Percentiles rank a stretch among this genome's conserved stretches.
These are phyloP conservation scores for Trichoderma simmonsii DNA, from an alignment of 2,329 filamentous ascomycete species.

Conservation along the genomic window DNA sequence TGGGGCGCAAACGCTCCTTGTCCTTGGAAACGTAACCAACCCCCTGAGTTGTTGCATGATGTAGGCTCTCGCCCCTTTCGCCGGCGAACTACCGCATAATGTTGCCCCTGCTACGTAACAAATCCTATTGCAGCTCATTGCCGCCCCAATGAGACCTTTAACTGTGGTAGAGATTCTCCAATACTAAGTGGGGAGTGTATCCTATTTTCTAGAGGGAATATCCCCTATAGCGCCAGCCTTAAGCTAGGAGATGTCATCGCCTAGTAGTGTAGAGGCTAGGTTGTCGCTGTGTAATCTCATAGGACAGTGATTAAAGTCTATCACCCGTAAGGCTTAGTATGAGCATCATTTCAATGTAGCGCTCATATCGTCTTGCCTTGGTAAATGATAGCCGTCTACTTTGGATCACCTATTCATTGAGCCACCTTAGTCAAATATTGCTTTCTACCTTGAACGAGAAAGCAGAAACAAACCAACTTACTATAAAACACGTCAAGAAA, in stretches of 20 bases:
- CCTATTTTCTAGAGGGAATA: neutral
- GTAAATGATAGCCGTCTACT: neutral
- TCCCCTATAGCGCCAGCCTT: neutral
- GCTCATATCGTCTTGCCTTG: neutral
- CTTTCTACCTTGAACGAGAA: neutral
- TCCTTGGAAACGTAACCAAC: neutral
- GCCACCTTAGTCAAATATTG: neutral
- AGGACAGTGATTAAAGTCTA: neutral
- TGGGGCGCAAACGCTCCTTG: neutral
- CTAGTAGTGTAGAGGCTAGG: neutral
- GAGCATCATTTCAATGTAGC: neutral
- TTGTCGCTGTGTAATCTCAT: neutral
- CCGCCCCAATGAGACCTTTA: neutral
- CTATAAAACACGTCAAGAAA: neutral
- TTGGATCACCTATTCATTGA: neutral
- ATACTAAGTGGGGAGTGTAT: neutral
- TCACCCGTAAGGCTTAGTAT: neutral
- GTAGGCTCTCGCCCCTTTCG: neutral
- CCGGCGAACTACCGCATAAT: neutral
- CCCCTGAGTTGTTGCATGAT: neutral
- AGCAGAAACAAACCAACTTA: neutral
- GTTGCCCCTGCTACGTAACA: neutral
- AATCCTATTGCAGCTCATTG: neutral
- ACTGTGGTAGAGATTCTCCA: neutral
- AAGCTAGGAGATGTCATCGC: neutral